These are phyloP conservation scores for Trifolium fragiferum DNA, from an alignment of 306 rosid species.

Conservation along the genomic window DNA sequence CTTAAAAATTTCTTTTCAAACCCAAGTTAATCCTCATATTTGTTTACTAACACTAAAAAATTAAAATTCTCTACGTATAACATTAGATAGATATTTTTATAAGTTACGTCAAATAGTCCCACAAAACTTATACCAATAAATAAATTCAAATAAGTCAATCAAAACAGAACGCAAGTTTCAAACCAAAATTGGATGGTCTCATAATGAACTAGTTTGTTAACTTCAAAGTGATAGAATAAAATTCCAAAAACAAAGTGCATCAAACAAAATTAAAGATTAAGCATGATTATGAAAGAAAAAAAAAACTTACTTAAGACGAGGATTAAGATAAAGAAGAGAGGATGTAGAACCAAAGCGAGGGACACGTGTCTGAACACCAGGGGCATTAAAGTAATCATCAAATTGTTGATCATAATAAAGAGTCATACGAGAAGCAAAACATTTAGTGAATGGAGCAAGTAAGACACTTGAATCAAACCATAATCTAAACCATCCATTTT, in stretches of 20 bases:
- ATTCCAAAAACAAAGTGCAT: neutral
- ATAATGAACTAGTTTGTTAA: neutral
- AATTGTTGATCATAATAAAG: slow-evolving; percentile 55
- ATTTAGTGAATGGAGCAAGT: slow-evolving; percentile 68
- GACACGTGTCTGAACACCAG: slow-evolving; percentile 77
- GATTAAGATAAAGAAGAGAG: slow-evolving; percentile 81
- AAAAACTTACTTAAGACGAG: slow-evolving; percentile 65
- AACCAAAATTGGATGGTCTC: neutral
- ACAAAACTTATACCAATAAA: too few relatives aligned
- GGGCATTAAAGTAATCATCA: slow-evolving; percentile 73
- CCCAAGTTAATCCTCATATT: neutral
- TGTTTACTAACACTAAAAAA: neutral
- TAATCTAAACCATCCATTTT: slow-evolving; percentile 81
- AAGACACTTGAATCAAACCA: slow-evolving; percentile 84
- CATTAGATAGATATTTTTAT: neutral
- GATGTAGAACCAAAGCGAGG: slow-evolving; percentile 70
- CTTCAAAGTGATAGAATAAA: neutral
- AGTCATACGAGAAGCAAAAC: slow-evolving; percentile 88
- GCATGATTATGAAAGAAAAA: neutral
- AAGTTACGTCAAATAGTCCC: too few relatives aligned
- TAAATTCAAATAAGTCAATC: too few relatives aligned
- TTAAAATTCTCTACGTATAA: too few relatives aligned
- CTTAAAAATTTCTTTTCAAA: neutral
- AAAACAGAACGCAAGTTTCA: neutral
- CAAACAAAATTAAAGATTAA: neutral